Evolutionary conservation across 768 basidiomycete genomes (phyloP), one percentile per base, ranked within the genome.

Genomic region (Floccularia luteovirens): DNA sequence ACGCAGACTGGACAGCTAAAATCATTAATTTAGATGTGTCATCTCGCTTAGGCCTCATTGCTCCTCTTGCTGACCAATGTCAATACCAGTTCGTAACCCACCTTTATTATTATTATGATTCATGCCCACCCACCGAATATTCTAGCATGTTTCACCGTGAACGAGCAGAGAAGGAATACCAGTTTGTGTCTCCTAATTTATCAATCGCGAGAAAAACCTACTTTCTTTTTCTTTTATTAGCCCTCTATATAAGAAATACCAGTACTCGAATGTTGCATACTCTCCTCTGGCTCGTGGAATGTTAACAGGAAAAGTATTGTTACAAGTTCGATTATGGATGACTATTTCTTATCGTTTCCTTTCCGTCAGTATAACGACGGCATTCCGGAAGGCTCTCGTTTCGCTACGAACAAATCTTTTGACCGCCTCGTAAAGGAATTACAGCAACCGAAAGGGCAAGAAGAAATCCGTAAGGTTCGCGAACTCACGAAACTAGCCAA

Each of bases 261-360:
- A 66, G 6, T 59, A 76, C 35, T 79, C 82, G 21, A 82, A 77
- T 0, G 90, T 82, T 11, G 78, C 82, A 12, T 92, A 73, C 64
- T 84, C 81, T 2, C 72, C 82, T 10, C 77, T 91, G 24, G 77
- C 77, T n/a, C 63, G 69, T 14, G 89, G 88, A 36, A 47, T 90
- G 33, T 70, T 90, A 17, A 90, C 86, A 8, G 88, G 87, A 38
- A 88, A 89, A 67, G 81, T 76, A n/a, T n/a, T n/a, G n/a, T n/a
- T n/a, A n/a, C n/a, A n/a, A n/a, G n/a, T n/a, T n/a, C n/a, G n/a
- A n/a, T n/a, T n/a, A 46, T 33, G 43, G 30, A 22, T n/a, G 3
- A 0, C 22, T 7, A 12, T 31, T 41, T 28, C 33, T n/a, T 16
- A 19, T 19, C 16, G 38, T 38, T 24, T n/a, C 10, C 13, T 24